phyloP scores from a whole-genome alignment of 345 rosid genomes.

The Euphorbia tirucalli region DNA sequence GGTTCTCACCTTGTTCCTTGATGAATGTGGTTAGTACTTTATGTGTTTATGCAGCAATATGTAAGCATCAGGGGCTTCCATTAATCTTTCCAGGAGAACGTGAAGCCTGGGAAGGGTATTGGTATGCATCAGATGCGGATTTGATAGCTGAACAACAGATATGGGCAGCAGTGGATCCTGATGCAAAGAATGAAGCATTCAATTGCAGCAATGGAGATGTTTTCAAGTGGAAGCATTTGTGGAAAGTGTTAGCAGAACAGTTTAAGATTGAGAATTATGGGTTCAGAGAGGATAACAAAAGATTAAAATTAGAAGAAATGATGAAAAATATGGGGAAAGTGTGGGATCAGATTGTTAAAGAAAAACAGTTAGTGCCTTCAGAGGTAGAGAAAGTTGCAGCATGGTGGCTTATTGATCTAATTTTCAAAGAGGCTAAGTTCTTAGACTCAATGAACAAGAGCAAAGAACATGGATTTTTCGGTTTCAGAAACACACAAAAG shows the following conservation, averaged over 20 bases:
- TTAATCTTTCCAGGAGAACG: conserved; percentile 58
- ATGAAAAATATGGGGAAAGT: conserved; percentile 65
- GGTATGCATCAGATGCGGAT: conserved; percentile 56
- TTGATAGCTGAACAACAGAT: conserved; percentile 77
- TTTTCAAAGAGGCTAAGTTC: conserved; percentile 20
- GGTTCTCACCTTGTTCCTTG: conserved; percentile 68
- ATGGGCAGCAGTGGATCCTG: conserved; percentile 71
- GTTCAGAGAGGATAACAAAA: conserved; percentile 44
- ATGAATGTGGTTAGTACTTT: conserved; percentile 58
- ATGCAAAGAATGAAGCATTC: conserved; percentile 63
- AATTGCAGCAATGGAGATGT: conserved; percentile 72
- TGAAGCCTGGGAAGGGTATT: conserved; percentile 54
- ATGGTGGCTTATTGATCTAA: conserved; percentile 60
- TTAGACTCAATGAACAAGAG: conserved; percentile 67
- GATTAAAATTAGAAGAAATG: conserved; percentile 44
- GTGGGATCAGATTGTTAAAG: conserved; percentile 78
- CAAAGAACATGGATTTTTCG: conserved; percentile 76
- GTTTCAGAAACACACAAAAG: conserved; percentile 69
- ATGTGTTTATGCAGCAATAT: conserved; percentile 69
- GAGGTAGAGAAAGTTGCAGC: conserved; percentile 51
- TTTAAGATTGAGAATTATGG: conserved; percentile 77
- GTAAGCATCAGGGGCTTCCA: conserved; percentile 60
- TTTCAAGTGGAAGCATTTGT: conserved; percentile 81
- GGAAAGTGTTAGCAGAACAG: conserved; percentile 69
- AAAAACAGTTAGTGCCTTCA: conserved; percentile 49